Conservation (phyloP, 805 yeast genomes). For the Metschnikowia koreensis region DNA sequence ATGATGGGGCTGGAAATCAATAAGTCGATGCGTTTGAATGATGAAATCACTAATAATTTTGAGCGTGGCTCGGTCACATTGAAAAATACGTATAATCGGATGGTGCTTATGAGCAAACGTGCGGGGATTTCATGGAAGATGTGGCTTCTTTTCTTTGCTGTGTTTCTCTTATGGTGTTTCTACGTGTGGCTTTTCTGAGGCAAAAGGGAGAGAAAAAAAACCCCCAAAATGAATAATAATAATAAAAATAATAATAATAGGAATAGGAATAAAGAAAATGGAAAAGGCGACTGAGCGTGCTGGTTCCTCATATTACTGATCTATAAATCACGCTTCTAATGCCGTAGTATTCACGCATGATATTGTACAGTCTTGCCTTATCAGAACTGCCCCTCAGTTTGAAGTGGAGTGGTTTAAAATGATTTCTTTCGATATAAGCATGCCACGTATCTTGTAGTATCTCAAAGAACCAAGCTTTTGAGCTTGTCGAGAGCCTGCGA, state of each 20-base stretch:
- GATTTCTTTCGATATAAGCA: no score
- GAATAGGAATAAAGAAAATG: background rate
- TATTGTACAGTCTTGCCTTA: no score
- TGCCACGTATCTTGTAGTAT: background rate
- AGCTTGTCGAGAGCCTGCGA: constrained; percentile 9
- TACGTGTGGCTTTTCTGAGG: constrained; percentile 37
- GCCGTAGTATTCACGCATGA: no score
- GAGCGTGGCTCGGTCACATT: constrained; percentile 40
- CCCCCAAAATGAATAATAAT: no score
- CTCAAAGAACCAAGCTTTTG: constrained; percentile 3
- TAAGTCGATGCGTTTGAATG: constrained; percentile 39
- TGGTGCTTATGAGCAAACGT: constrained; percentile 45
- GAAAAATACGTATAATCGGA: constrained; percentile 41
- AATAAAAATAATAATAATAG: background rate
- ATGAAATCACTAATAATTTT: constrained; percentile 39
- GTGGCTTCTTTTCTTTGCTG: constrained; percentile 41
- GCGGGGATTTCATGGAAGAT: constrained; percentile 46
- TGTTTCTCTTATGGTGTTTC: constrained; percentile 39
- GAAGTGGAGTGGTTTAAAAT: no score
- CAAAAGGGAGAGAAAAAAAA: background rate
- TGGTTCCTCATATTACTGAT: no score
- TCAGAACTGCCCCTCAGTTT: no score
- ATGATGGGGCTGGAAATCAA: constrained; percentile 46
- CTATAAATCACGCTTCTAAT: no score
- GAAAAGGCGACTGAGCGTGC: no score